Percentiles rank a stretch among this genome's conserved stretches.
Conservation (phyloP, 257 asterid genomes). For the Coffea eugenioides region DNA sequence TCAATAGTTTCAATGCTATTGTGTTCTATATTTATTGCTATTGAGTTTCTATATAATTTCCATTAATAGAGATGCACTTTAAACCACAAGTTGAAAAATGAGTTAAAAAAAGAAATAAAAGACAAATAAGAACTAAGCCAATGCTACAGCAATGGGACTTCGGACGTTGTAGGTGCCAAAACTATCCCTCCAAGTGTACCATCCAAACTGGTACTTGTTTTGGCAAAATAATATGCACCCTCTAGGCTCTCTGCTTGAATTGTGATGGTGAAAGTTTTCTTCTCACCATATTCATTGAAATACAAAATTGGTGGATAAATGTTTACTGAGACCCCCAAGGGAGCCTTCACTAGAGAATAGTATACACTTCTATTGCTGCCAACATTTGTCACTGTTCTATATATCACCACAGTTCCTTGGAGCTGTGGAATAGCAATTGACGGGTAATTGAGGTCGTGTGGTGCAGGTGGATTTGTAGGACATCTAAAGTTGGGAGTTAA, state of each 20-base stretch:
- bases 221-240: not conserved
- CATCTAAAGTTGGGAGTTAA: constrained; percentile 48
- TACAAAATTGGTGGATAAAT: constrained; percentile 57
- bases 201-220: constrained; percentile 36
- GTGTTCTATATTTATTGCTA: too few species aligned
- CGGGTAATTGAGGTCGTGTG: constrained; percentile 63
- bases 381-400: constrained; percentile 75
- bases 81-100: too few species aligned
- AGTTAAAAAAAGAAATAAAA: too few species aligned
- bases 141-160: constrained; percentile 47
- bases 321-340: constrained; percentile 57
- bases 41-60: too few species aligned
- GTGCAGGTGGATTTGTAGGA: constrained; percentile 39
- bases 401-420: constrained; percentile 35
- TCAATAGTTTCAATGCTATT: too few species aligned
- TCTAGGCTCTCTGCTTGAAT: constrained; percentile 34
- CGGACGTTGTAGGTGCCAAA: constrained; percentile 34
- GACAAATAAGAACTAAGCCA: constrained; percentile 20
- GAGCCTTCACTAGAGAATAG: constrained; percentile 54
- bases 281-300: constrained; percentile 49
- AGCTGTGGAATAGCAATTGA: constrained; percentile 67
- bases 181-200: constrained; percentile 42
- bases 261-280: constrained; percentile 58
- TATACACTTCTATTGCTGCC: constrained; percentile 53
- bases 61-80: too few species aligned